Base-by-base conservation (phyloP, 495 filamentous ascomycete species). In the Hyaloscypha finlandica region DNA sequence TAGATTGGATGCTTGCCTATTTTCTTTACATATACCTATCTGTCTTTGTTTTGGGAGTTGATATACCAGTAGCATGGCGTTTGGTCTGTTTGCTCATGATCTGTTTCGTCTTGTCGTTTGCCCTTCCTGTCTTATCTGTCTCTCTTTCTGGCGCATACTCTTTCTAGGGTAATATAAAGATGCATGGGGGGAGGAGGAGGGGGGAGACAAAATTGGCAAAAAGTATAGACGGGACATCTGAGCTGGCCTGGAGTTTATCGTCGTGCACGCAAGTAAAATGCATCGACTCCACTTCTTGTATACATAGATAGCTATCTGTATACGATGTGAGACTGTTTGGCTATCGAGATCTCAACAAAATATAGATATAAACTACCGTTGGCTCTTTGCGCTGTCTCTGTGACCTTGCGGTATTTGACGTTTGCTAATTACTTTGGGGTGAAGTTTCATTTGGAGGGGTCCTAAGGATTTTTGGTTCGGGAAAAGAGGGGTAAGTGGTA, bases 221-320 rank as follows among this genome's bases (percentile, higher is more conserved):
- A 59, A 1, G 25, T 2, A 59, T 32, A 59, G 56, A 20, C 8
- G 9, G 20, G 30, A 58, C 5, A 31, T 16, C 20, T 29, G 25
- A 25, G 25, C 25, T 25, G 25, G 25, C 25, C 25, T 25, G 25
- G 2, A 25, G 25, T 25, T 25, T 25, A 25, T 25, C 25, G 25
- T 25, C 25, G 25, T 25, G 25, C 25, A 25, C 25, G 25, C 25
- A 2, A 58, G 22, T 6, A 31, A 53, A 14, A 31, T 8, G 6
- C 9, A 11, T 29, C 42, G 52, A 65, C 67, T 61, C 67, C 62
- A 53, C 67, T 69, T 65, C 32, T 65, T 69, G 67, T 69, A 69
- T 69, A 61, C 20, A 20, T 69, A 69, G 67, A 65, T 69, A 33
- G 59, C 30, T 56, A 56, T 25, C 53, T 29, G n/a, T 29, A 30